Conservation (phyloP, 2,329 filamentous ascomycete genomes). For the Talaromyces rugulosus region DNA sequence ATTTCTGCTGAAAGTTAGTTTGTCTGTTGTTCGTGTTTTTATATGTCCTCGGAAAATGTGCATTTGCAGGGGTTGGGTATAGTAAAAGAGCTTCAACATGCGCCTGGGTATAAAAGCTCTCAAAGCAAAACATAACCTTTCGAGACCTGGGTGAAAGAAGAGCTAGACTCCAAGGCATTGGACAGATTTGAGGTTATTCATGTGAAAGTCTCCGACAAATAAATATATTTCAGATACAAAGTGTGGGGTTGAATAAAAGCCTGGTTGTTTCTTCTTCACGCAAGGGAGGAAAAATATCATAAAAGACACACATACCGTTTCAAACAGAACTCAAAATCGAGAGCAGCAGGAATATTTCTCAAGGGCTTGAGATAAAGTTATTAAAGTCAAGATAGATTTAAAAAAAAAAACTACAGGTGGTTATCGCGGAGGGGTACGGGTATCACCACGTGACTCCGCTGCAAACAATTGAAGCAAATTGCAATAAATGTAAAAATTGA, state of each 20-base stretch:
- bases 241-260: neutral
- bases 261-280: neutral
- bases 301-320: neutral
- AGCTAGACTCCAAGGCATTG: neutral
- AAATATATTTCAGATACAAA: neutral
- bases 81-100: neutral
- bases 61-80: too few relatives aligned
- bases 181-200: neutral
- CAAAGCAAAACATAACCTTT: neutral
- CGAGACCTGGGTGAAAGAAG: neutral
- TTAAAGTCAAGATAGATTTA: neutral
- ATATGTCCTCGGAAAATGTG: neutral
- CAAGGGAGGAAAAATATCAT: neutral
- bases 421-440: conserved; percentile 13
- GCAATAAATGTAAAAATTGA: neutral
- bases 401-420: neutral
- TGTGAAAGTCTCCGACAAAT: neutral
- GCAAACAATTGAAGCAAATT: neutral
- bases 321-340: neutral
- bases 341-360: neutral
- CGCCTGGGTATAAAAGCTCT: neutral
- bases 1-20: neutral
- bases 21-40: too few relatives aligned
- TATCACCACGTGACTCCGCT: conserved; percentile 2
- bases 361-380: neutral